phyloP scores from a whole-genome alignment of 768 basidiomycete species.

The Auricularia cornea region DNA sequence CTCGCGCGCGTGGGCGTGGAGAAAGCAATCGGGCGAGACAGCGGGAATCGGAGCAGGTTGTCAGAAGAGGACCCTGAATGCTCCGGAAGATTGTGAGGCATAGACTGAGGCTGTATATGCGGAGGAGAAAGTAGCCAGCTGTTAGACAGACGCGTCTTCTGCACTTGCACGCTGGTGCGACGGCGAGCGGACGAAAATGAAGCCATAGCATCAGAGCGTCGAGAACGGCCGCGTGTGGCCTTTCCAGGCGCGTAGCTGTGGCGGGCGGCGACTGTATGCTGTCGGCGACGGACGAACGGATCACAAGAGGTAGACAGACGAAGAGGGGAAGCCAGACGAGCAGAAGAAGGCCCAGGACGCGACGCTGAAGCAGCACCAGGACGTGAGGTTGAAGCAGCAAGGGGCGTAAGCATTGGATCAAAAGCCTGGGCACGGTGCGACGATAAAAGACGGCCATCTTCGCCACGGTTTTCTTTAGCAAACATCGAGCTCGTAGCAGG shows the following conservation, averaged over 20 bases:
- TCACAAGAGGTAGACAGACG: not conserved
- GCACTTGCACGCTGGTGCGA: not conserved
- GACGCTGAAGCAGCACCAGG: not conserved
- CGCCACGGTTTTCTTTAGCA: not conserved
- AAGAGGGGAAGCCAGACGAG: not conserved
- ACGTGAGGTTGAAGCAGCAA: not conserved
- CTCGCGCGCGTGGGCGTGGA: not conserved
- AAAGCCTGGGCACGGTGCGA: no score
- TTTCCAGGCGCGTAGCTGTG: not conserved
- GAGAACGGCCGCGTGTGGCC: not conserved
- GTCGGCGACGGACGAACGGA: not conserved
- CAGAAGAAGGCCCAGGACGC: not conserved
- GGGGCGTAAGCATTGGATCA: no score
- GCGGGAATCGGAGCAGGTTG: not conserved
- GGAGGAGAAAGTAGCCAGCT: not conserved
- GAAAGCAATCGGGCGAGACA: not conserved
- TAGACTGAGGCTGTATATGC: not conserved
- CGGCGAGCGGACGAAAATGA: not conserved
- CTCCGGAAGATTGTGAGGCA: no score
- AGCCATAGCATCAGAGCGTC: not conserved
- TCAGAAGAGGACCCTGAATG: not conserved
- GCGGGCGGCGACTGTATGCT: not conserved
- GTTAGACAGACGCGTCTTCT: not conserved
- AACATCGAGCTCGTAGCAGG: not conserved
- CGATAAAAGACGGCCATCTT: not conserved